Conservation (phyloP, 2,329 filamentous ascomycete genomes). For the Falciphora oryzae region DNA sequence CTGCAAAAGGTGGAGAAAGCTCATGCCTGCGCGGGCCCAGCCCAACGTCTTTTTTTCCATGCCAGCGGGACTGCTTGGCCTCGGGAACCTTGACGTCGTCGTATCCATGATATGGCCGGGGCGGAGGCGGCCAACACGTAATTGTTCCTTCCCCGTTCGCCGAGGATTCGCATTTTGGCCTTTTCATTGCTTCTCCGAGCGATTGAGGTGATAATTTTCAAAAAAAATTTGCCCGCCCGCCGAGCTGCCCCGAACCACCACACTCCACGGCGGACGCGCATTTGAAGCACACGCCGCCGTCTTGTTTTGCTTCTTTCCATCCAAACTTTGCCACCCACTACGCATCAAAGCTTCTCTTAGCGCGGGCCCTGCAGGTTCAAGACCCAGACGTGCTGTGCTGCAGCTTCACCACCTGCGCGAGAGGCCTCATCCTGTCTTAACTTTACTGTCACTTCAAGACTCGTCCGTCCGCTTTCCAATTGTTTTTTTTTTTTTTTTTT, state of each 20-base stretch:
- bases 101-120: background rate
- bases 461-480: background rate
- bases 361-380: background rate
- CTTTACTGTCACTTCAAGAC: too few relatives aligned
- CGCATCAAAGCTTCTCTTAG: background rate
- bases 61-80: too few relatives aligned
- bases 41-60: background rate
- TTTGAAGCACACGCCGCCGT: background rate
- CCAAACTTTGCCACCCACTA: too few relatives aligned
- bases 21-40: background rate
- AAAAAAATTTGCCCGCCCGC: background rate
- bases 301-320: too few relatives aligned
- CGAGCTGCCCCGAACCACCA: background rate
- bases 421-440: background rate
- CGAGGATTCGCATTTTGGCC: background rate
- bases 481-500: background rate
- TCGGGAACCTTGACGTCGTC: background rate
- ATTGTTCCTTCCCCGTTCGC: too few relatives aligned
- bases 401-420: background rate
- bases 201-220: background rate
- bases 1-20: slow-evolving; percentile 7
- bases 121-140: background rate
- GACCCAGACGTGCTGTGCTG: background rate
- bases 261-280: background rate
- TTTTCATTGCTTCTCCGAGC: background rate